A percentile compares a stretch with the other conserved stretches of the same genome.
phyloP scores from a whole-genome alignment of 2,329 filamentous ascomycete species.

The Pyrenochaeta sp. region DNA sequence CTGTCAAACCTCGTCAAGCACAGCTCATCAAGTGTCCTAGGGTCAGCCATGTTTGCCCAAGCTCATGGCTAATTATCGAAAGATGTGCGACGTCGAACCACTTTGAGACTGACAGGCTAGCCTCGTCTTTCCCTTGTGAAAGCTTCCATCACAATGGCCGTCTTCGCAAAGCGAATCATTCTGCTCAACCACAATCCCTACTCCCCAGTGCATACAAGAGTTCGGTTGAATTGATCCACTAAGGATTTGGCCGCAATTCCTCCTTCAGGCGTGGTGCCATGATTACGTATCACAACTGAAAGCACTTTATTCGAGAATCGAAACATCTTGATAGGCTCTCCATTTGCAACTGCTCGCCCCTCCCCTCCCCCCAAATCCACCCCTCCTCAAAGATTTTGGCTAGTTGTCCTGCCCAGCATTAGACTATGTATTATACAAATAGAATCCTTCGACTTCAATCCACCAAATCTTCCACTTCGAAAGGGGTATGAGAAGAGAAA shows the following conservation, averaged over 20 bases:
- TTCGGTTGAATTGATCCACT: no score
- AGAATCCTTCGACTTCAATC: neutral
- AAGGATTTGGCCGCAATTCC: no score
- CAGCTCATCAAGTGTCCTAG: conserved; percentile 2
- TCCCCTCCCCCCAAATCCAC: neutral
- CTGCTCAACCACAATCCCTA: no score
- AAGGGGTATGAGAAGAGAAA: conserved; percentile 18
- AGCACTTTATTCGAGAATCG: no score
- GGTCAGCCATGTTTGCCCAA: conserved; percentile 8
- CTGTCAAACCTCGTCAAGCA: neutral
- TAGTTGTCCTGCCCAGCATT: neutral
- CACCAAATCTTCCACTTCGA: neutral
- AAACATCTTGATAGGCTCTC: no score
- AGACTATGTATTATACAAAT: conserved; percentile 8
- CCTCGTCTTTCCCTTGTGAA: neutral
- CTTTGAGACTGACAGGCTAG: neutral
- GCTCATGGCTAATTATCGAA: conserved; percentile 3
- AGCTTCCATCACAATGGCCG: neutral
- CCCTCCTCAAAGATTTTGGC: neutral
- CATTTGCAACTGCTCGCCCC: no score
- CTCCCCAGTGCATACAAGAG: no score
- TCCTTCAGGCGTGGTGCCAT: no score
- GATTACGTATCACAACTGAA: no score
- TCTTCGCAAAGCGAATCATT: neutral
- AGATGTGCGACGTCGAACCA: neutral